These are phyloP conservation scores for Limnanthes douglasii DNA, from an alignment of 345 rosid species.

Conservation along the genomic window DNA sequence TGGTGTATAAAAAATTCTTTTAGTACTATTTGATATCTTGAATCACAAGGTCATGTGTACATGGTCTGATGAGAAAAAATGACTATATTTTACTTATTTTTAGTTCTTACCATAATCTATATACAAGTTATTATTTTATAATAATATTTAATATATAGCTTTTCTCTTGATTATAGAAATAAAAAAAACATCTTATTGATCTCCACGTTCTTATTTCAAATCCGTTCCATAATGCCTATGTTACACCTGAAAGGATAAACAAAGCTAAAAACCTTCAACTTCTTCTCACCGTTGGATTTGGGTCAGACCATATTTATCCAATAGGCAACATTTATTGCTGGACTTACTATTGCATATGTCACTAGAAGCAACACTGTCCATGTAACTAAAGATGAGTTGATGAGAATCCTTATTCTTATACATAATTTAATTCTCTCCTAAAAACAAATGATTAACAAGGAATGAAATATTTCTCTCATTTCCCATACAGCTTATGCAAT, in stretches of 20 bases:
- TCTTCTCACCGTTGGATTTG: constrained; percentile 92
- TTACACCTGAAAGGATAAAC: constrained; percentile 78
- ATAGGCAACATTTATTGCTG: constrained; percentile 77
- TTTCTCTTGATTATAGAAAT: constrained; percentile 28
- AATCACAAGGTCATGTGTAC: constrained; percentile 78
- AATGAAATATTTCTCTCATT: constrained; percentile 83
- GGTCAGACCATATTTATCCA: constrained; percentile 88
- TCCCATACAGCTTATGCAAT: constrained; percentile 79
- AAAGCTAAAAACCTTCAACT: constrained; percentile 77
- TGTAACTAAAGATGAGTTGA: constrained; percentile 91
- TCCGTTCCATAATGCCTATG: constrained; percentile 93
- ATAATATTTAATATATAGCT: not conserved
- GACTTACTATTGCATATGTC: constrained; percentile 84
- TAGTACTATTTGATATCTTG: constrained; percentile 67
- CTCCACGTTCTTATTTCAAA: constrained; percentile 73
- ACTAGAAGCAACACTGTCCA: constrained; percentile 90
- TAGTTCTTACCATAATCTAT: too few relatives aligned
- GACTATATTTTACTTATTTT: constrained; percentile 43
- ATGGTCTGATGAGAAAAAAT: constrained; percentile 85
- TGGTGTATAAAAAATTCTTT: constrained; percentile 65
- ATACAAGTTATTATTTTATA: too few relatives aligned
- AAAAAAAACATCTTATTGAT: constrained; percentile 80
- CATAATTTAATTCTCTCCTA: constrained; percentile 80
- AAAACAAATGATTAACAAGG: constrained; percentile 64
- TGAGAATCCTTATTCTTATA: constrained; percentile 84